Conservation (phyloP, 495 filamentous ascomycete species). For the Penicillium riverlandense region DNA sequence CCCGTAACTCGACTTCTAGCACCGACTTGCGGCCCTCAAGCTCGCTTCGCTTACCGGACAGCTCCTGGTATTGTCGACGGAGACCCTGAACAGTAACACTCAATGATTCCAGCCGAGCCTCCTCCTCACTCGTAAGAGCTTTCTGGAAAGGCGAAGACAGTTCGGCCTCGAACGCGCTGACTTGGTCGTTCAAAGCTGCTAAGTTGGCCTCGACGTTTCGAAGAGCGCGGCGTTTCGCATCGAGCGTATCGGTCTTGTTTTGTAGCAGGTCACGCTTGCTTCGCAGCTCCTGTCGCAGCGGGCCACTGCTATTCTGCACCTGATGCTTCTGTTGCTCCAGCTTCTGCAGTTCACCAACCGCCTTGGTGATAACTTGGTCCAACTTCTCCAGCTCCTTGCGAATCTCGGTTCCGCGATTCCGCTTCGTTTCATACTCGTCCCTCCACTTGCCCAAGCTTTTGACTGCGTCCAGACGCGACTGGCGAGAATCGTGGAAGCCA, state of each 20-base stretch:
- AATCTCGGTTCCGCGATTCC: constrained; percentile 49
- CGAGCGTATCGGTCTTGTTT: constrained; percentile 65
- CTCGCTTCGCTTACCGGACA: constrained; percentile 66
- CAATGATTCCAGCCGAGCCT: constrained; percentile 67
- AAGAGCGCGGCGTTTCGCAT: constrained; percentile 58
- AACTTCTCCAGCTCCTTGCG: constrained; percentile 61
- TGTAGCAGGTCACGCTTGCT: constrained; percentile 64
- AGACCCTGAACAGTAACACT: constrained; percentile 62
- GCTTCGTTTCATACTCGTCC: constrained; percentile 62
- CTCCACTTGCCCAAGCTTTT: constrained; percentile 68
- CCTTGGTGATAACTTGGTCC: constrained; percentile 79
- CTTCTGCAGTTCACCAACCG: constrained; percentile 74
- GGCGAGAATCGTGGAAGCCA: constrained; percentile 79
- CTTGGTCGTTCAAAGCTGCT: constrained; percentile 65
- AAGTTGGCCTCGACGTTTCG: constrained; percentile 72
- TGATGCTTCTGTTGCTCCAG: constrained; percentile 71
- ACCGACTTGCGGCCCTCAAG: constrained; percentile 71
- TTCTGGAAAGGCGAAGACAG: constrained; percentile 87
- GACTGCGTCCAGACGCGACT: constrained; percentile 77
- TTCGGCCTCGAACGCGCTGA: constrained; percentile 68
- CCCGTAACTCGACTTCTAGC: constrained; percentile 77
- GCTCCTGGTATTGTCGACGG: constrained; percentile 62
- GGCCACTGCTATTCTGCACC: constrained; percentile 75
- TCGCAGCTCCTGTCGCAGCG: constrained; percentile 65
- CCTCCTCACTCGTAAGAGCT: constrained; percentile 73